phyloP scores from a whole-genome alignment of 495 filamentous ascomycete genomes.

The Lasiosphaeria ovina region DNA sequence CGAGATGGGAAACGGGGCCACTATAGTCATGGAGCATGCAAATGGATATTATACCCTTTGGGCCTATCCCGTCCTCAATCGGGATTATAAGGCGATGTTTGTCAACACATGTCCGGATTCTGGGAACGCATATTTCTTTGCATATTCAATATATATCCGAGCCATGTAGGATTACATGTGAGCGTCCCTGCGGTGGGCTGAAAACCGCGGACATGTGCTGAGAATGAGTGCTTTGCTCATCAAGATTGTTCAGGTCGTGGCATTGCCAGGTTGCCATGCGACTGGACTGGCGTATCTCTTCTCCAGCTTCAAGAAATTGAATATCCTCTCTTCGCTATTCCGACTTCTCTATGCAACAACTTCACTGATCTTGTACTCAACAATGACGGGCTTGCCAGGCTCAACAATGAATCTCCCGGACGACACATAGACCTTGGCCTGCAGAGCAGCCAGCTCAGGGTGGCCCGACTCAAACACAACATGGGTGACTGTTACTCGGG shows the following conservation, averaged over 20 bases:
- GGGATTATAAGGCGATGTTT: background rate
- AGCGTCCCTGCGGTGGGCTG: too few species aligned
- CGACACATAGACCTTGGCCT: constrained; percentile 54
- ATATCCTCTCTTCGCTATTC: background rate
- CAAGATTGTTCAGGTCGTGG: too few species aligned
- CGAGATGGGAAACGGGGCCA: too few species aligned
- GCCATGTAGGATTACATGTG: too few species aligned
- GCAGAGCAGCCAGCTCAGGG: constrained; percentile 49
- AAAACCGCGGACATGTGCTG: too few species aligned
- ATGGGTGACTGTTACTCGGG: constrained; percentile 42
- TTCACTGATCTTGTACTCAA: constrained; percentile 62
- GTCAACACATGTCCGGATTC: background rate
- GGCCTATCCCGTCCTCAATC: background rate
- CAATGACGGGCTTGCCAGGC: constrained; percentile 49
- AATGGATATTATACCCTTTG: background rate
- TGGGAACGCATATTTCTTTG: background rate
- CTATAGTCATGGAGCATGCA: background rate
- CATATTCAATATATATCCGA: background rate
- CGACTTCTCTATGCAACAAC: constrained; percentile 29
- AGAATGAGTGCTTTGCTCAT: too few species aligned
- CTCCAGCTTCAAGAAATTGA: too few species aligned
- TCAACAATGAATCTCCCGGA: constrained; percentile 55
- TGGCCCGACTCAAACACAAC: constrained; percentile 55
- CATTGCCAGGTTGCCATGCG: too few species aligned
- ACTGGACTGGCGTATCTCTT: too few species aligned